Conservation (phyloP, 371 early-diverging fungal species). For the Rhizopus stolonifer region DNA sequence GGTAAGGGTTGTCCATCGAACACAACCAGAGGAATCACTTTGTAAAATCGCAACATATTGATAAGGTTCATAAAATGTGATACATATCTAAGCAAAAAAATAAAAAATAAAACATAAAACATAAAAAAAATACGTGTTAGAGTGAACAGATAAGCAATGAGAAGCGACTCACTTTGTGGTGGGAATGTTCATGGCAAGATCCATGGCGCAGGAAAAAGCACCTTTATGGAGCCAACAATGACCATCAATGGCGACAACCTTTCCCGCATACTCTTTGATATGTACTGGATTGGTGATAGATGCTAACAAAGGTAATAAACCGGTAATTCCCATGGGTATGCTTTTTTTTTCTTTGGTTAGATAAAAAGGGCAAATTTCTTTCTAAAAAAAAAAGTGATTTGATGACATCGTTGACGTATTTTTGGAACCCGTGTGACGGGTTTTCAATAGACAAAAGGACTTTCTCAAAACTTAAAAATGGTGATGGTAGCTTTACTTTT, state of each 20-base stretch:
- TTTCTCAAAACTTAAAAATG: too few relatives aligned
- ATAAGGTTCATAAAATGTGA: slow-evolving; percentile 75
- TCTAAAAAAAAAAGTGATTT: too few relatives aligned
- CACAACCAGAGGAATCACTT: slow-evolving; percentile 87
- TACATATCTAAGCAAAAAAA: slow-evolving; percentile 60
- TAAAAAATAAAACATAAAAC: too few relatives aligned
- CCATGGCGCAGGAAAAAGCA: slow-evolving; percentile 77
- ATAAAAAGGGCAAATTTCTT: too few relatives aligned
- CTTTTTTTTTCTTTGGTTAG: too few relatives aligned
- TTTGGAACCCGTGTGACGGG: too few relatives aligned
- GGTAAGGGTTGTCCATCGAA: slow-evolving; percentile 97
- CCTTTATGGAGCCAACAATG: slow-evolving; percentile 94
- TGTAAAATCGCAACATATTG: slow-evolving; percentile 61
- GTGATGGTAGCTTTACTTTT: too few relatives aligned
- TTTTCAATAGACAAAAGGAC: too few relatives aligned
- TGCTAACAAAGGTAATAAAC: slow-evolving; percentile 78
- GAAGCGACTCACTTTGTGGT: slow-evolving; percentile 60
- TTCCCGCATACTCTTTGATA: slow-evolving; percentile 66
- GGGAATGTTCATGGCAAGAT: slow-evolving; percentile 60
- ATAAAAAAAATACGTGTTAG: background rate
- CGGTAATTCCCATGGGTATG: slow-evolving; percentile 90
- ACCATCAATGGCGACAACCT: slow-evolving; percentile 86
- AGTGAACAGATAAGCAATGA: background rate
- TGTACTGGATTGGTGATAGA: slow-evolving; percentile 67
- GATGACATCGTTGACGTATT: too few relatives aligned